Base-by-base conservation (phyloP, 2,329 filamentous ascomycete species). In the Cytospora mali region DNA sequence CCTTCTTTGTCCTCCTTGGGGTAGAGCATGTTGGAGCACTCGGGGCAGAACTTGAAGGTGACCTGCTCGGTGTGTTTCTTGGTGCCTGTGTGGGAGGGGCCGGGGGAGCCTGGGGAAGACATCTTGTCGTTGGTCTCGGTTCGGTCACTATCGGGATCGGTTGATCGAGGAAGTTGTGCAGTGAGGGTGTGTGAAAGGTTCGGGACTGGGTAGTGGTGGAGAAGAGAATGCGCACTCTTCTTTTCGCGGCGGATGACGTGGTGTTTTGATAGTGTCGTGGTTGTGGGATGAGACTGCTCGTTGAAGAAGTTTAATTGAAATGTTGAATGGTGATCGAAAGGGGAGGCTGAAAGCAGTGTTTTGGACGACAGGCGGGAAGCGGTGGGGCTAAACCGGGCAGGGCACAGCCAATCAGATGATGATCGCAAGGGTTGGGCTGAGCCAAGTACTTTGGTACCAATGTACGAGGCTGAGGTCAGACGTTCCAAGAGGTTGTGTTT, bases 21-120 rank as follows among this genome's bases (percentile, higher is more conserved):
- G 74, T 98, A 98, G 61, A 99, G 84, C 85, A 99, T 91, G 83
- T 99, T 99, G 71, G 93, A 97, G 81, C 95, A 99, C 84, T 99
- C 95, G 71, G 92, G 93, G 82, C 95, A 99, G 84, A 99, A 99
- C 73, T 92, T 90, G 79, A 98, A 99, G 54, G 92, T 93, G 77
- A 98, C 93, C 76, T 96, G 92, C 78, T 94, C 88, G 68, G 81
- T 80, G 71, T 82, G 83, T 70, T 83, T 79, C 66, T 74, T 75
- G 68, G 81, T 76, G 64, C 72, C 75, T 56, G 73, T 72, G 25
- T 74, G 72, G 67, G 71, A 71, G 33, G 77, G 76, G 59, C 74
- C 73, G 52, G 78, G 82, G 29, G 84, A 82, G 66, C 82, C 79
- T 33, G 85, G 85, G 13, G 84, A 82, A 29, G 86, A 81, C 86